Conservation (phyloP, 2,329 filamentous ascomycete genomes). For the Colletotrichum liaoningense region DNA sequence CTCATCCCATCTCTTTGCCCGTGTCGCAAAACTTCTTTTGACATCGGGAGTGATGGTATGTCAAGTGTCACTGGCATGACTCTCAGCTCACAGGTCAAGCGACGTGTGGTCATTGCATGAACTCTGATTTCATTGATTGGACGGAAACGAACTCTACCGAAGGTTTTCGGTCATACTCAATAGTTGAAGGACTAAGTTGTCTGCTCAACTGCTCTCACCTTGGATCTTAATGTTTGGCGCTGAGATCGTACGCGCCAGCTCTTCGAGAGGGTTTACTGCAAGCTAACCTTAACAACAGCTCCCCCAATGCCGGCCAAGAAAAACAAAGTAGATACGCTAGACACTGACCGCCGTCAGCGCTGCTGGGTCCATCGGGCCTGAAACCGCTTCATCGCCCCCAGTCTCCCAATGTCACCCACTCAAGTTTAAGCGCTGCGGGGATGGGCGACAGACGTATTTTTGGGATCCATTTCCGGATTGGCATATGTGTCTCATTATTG, state of each 20-base stretch:
- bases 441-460: conserved; percentile 6
- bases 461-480: conserved; percentile 2
- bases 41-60: conserved; percentile 5
- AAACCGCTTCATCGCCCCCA: conserved; percentile 5
- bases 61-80: conserved; percentile 16
- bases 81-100: neutral
- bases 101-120: neutral
- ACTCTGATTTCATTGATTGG: neutral
- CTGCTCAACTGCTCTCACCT: too few species aligned
- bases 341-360: conserved; percentile 5
- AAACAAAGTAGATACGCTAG: conserved; percentile 16
- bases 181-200: too few species aligned
- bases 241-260: neutral
- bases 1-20: conserved; percentile 4
- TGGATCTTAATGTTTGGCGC: too few species aligned
- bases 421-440: conserved; percentile 18
- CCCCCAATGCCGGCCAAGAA: neutral
- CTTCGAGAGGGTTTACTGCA: neutral
- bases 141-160: conserved; percentile 9
- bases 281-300: neutral
- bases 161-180: neutral
- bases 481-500: conserved; percentile 31
- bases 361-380: neutral
- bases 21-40: conserved; percentile 5
- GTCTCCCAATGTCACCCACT: neutral